A percentile compares a stretch with the other conserved stretches of the same genome.
Conservation (phyloP, 805 yeast genomes). For the Yamadazyma insecticola region DNA sequence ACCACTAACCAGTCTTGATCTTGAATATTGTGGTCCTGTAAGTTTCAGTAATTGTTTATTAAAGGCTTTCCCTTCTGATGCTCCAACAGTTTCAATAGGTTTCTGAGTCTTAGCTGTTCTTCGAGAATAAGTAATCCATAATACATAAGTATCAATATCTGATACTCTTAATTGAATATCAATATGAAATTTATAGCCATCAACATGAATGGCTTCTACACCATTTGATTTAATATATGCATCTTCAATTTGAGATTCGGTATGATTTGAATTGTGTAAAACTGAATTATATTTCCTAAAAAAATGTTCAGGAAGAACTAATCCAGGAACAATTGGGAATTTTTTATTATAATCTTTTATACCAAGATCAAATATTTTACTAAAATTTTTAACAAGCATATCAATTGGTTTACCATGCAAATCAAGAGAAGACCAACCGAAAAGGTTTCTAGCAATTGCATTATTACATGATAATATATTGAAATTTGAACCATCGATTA, state of each 20-base stretch:
- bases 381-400: conserved; percentile 59
- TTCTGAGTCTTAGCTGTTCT: background rate
- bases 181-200: conserved; percentile 59
- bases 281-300: conserved; percentile 66
- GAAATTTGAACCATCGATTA: conserved; percentile 49
- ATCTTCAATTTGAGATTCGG: conserved; percentile 35
- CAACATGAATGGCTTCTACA: conserved; percentile 62
- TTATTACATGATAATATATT: conserved; percentile 68
- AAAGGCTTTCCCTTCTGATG: background rate
- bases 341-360: conserved; percentile 19
- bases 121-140: conserved; percentile 81
- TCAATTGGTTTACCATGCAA: conserved; percentile 42
- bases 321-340: conserved; percentile 46
- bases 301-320: conserved; percentile 87
- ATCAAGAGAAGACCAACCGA: conserved; percentile 59
- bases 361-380: conserved; percentile 40
- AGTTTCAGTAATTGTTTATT: background rate
- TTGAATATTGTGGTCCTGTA: conserved; percentile 7
- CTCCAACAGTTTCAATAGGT: background rate
- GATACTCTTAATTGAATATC: conserved; percentile 81
- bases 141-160: conserved; percentile 49
- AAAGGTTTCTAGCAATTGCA: conserved; percentile 72
- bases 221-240: conserved; percentile 62
- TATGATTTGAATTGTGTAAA: conserved; percentile 16
- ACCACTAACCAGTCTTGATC: conserved; percentile 11